Evolutionary conservation across 2,329 filamentous ascomycete species (phyloP), one percentile per base, ranked within the genome.

Genomic region (Sphaerulina musiva): DNA sequence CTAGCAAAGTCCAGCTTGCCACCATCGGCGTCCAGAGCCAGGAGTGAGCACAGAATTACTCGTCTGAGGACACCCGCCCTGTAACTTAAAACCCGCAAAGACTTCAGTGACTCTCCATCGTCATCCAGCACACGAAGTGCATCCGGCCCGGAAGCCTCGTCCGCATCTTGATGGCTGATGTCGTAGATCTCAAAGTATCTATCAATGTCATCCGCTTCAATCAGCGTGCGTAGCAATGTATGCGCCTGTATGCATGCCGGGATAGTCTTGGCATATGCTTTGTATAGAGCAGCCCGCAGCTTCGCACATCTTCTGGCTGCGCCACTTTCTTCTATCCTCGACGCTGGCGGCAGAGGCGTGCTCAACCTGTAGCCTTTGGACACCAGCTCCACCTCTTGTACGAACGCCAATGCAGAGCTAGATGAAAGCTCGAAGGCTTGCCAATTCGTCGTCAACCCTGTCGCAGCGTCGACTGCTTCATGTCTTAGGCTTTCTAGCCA

Each of bases 331-430:
- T 98, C 93, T 32, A 98, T 78, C 44, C 92, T 83, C 61, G 87
- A 95, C 56, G 96, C 86, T n/a, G 93, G 93, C 6, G 93, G 92
- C 36, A 97, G 74, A 23, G 91, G 92, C 12, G 84, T 86, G 76
- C 89, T 95, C 83, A 95, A 78, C 72, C 88, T 80, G 70, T 95
- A 96, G 20, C 91, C 91, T 62, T 91, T 83, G 31, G 91, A 95
- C 26, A 96, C 90, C 32, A 96, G 78, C 73, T 96, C 91, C n/a
- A 96, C 90, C 72, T 96, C 91, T 69, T 95, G 91, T 58, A 96
- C 85, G 56, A 95, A 80, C 38, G 86, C 83, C 52, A 95, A 76
- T 2, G 88, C 86, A 32, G 88, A 86, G 39, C 84, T 84, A 40
- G 82, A 84, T 20, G 85, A 85, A 40, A 84, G 82, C 70, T 96